These are phyloP conservation scores for Phytophthora sojae DNA, from an alignment of 352 stramenopile species.

Conservation along the genomic window DNA sequence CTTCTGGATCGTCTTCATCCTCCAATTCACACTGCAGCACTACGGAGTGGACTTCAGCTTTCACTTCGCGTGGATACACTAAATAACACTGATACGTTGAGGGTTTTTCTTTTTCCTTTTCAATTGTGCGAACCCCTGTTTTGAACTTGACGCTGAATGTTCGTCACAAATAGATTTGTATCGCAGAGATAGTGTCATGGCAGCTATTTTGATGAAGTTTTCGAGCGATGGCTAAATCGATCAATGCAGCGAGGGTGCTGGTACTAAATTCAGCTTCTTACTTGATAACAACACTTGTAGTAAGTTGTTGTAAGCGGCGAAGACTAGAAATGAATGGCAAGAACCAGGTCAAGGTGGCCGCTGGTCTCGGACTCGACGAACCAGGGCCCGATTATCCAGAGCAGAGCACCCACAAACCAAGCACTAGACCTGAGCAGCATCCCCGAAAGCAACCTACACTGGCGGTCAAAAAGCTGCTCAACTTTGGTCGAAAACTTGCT, in stretches of 20 bases:
- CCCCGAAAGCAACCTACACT: background rate
- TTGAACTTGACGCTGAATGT: too few relatives aligned
- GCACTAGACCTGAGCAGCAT: background rate
- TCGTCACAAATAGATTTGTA: too few relatives aligned
- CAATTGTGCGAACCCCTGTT: too few relatives aligned
- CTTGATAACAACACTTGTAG: too few relatives aligned
- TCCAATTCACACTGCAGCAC: slow-evolving; percentile 29
- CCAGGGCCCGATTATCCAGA: background rate
- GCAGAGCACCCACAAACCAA: background rate
- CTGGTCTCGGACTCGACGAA: background rate
- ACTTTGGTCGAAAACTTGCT: slow-evolving; percentile 4
- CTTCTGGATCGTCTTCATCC: slow-evolving; percentile 27
- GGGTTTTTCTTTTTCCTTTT: too few relatives aligned
- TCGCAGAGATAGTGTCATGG: too few relatives aligned
- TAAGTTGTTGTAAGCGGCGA: background rate
- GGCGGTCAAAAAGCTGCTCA: background rate
- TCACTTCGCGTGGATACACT: slow-evolving; percentile 21
- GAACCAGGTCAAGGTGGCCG: background rate
- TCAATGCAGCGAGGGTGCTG: background rate
- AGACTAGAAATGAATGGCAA: background rate
- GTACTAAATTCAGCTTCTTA: slow-evolving; percentile 1
- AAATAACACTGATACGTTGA: too few relatives aligned
- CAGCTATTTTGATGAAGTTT: background rate
- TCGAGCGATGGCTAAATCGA: background rate
- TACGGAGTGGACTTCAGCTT: slow-evolving; percentile 26